Conservation (phyloP, 495 filamentous ascomycete genomes). For the Podospora fimiseda region DNA sequence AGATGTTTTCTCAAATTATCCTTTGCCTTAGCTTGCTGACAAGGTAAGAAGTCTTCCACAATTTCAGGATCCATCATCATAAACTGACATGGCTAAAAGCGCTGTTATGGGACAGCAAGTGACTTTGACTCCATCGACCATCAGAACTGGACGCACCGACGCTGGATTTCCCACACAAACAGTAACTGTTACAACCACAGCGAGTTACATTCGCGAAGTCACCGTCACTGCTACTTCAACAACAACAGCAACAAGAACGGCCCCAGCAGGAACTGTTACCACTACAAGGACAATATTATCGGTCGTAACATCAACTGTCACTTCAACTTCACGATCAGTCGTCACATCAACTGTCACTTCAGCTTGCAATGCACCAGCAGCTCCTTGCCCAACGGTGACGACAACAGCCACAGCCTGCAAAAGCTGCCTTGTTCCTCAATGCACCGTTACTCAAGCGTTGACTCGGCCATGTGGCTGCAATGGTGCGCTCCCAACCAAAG, state of each 20-base stretch:
- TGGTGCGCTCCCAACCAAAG: conserved; percentile 18
- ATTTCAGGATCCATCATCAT: not conserved
- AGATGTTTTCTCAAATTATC: not conserved
- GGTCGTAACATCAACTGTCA: not conserved
- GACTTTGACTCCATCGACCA: conserved; percentile 20
- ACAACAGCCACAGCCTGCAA: conserved; percentile 24
- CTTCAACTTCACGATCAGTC: conserved; percentile 2
- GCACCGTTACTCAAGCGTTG: conserved; percentile 21
- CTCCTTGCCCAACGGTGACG: conserved; percentile 21
- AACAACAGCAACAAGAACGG: not conserved
- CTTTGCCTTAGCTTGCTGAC: not conserved
- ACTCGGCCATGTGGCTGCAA: conserved; percentile 21
- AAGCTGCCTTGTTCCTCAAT: conserved; percentile 23
- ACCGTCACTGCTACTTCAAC: conserved; percentile 9
- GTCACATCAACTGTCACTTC: conserved; percentile 1
- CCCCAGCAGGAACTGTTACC: conserved; percentile 1
- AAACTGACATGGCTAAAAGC: conserved; percentile 7
- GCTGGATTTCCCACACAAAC: not conserved
- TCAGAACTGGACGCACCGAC: conserved; percentile 8
- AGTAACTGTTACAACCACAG: conserved; percentile 7
- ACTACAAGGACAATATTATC: not conserved
- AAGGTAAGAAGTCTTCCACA: not conserved
- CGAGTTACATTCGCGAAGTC: conserved; percentile 11
- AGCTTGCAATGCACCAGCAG: too few species aligned
- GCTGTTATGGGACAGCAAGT: conserved; percentile 19